phyloP scores from a whole-genome alignment of 371 early-diverging fungal genomes.

The Mortierella sp. region DNA sequence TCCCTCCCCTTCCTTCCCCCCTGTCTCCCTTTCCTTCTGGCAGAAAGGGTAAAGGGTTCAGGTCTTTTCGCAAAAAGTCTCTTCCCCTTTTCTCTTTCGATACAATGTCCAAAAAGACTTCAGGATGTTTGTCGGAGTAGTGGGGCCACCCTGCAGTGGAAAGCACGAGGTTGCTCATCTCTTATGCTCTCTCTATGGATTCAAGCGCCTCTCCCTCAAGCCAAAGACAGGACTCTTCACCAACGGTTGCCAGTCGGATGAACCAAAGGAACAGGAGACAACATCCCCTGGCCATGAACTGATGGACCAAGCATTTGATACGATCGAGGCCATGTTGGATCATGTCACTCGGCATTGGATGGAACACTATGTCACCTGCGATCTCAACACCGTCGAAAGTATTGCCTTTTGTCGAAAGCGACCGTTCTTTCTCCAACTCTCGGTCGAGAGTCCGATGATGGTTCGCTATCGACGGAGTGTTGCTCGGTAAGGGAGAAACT shows the following conservation, averaged over 20 bases:
- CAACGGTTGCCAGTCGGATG: neutral
- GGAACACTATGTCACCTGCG: slow-evolving; percentile 76
- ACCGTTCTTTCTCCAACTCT: slow-evolving; percentile 88
- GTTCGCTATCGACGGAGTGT: slow-evolving; percentile 72
- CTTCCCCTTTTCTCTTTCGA: no score
- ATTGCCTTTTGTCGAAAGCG: slow-evolving; percentile 73
- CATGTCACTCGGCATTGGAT: slow-evolving; percentile 77
- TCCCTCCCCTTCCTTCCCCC: no score
- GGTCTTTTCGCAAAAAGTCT: no score
- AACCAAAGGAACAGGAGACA: slow-evolving; percentile 12
- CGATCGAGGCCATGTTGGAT: slow-evolving; percentile 61
- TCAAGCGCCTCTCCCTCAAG: slow-evolving; percentile 56
- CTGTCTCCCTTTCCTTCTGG: no score
- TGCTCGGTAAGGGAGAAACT: slow-evolving; percentile 34
- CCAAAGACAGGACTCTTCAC: slow-evolving; percentile 1
- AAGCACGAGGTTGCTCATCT: slow-evolving; percentile 74
- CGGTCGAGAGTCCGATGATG: slow-evolving; percentile 82
- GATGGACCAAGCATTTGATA: slow-evolving; percentile 49
- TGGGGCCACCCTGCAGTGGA: slow-evolving; percentile 80
- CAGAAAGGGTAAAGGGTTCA: no score
- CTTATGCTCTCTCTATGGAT: slow-evolving; percentile 64
- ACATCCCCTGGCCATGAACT: neutral
- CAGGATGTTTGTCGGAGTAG: slow-evolving; percentile 81
- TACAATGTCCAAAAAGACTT: neutral
- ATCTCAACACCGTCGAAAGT: slow-evolving; percentile 57